These are phyloP conservation scores for Paramecium primaurelia DNA, from an alignment of 73 alveolate species.

Conservation along the genomic window DNA sequence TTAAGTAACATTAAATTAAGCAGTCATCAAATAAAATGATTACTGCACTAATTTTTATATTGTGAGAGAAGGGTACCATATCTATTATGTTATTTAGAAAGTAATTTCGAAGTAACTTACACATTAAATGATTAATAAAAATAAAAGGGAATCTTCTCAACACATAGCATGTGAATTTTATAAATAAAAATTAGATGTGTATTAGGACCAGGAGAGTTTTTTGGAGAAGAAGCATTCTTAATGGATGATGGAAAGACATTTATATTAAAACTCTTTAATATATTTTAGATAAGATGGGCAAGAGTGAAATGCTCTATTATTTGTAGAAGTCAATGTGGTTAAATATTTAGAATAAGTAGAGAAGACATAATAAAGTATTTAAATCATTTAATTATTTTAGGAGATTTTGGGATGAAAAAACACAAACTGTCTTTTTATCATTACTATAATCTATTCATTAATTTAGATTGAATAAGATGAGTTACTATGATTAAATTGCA, in stretches of 20 bases:
- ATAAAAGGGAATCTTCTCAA: neutral
- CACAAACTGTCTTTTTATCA: neutral
- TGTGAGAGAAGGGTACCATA: neutral
- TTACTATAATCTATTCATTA: neutral
- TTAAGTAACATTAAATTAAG: neutral
- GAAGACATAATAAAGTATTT: constrained; percentile 16
- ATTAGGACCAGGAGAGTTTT: constrained; percentile 38
- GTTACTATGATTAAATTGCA: neutral
- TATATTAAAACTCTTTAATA: neutral
- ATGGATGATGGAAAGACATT: neutral
- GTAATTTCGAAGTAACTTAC: neutral
- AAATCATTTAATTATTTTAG: neutral
- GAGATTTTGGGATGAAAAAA: constrained; percentile 30
- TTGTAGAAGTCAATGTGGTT: constrained; percentile 22
- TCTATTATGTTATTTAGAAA: neutral
- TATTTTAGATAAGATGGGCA: neutral
- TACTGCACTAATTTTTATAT: neutral
- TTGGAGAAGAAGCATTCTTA: constrained; percentile 21
- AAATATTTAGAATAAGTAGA: neutral
- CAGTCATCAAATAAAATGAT: neutral
- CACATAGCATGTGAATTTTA: neutral
- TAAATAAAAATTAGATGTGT: neutral
- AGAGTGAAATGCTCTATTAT: neutral
- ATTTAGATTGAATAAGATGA: neutral
- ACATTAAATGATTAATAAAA: neutral